Base-by-base conservation (phyloP, 257 asterid species). In the Craterostigma plantagineum region DNA sequence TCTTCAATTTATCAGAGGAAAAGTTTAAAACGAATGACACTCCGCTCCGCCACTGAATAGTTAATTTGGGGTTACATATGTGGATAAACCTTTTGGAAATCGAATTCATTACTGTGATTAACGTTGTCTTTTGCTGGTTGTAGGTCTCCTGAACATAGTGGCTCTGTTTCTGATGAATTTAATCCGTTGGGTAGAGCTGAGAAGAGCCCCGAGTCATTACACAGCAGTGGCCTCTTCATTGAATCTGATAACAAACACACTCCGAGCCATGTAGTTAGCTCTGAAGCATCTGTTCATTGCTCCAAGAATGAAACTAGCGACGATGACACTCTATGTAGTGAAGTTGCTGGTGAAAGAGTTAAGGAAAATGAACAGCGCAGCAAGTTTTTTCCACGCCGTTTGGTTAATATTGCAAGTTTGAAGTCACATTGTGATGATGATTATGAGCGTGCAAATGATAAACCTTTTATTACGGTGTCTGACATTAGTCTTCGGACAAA, bases 71-170 rank as follows among this genome's bases (percentile, higher is more conserved):
- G n/a, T n/a, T n/a, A n/a, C 37, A 34, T 34, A 34, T 11, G 8
- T 7, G 11, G 37, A 6, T 34, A 2, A 17, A 8, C 1, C 30
- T n/a, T 13, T 4, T 14, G 41, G n/a, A 11, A 14, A 38, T 10
- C 35, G 45, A 43, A 45, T 45, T 42, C 42, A 37, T 46, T 51
- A n/a, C 27, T 40, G 60, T 52, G 14, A n/a, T 61, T 8, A 47
- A 14, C 38, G 38, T 34, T 43, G 18, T 18, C 53, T 18, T 43
- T 33, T 35, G 11, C 33, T 50, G 45, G 54, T 35, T 14, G 14
- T 46, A 81, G 94, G 94, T 81, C 81, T 67, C 83, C 84, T 50
- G 72, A 64, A 16, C 86, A 67, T 35, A 78, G 91, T 40, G 84
- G 65, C 17, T 59, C 76, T 48, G 34, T 72, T 42, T 78, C 82